Evolutionary conservation across 2,329 filamentous ascomycete species (phyloP).

Genomic region (Fusarium nematophilum): DNA sequence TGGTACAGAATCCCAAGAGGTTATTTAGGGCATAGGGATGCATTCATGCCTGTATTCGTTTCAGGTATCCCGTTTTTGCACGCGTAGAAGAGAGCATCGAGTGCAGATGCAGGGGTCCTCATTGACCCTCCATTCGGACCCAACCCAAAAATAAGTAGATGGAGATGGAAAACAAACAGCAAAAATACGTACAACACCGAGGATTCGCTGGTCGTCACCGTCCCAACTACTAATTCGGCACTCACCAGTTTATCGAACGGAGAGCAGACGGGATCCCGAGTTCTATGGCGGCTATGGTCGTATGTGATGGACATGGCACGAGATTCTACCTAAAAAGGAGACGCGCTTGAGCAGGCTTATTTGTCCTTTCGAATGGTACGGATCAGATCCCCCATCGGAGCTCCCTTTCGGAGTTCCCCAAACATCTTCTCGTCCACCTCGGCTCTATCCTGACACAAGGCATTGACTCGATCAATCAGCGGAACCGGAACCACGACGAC

Average conservation of each 20-base stretch:
- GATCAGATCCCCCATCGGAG: slow-evolving; percentile 20
- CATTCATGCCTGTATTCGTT: too few relatives aligned
- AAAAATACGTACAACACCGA: slow-evolving; percentile 25
- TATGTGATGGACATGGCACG: slow-evolving; percentile 32
- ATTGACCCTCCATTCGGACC: too few relatives aligned
- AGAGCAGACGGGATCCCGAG: slow-evolving; percentile 35
- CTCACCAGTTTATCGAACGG: slow-evolving; percentile 28
- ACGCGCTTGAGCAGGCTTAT: not conserved
- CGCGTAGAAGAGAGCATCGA: too few relatives aligned
- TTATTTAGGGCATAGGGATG: slow-evolving; percentile 16
- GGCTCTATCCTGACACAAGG: slow-evolving; percentile 43
- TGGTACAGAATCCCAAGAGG: slow-evolving; percentile 26
- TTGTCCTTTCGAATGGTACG: slow-evolving; percentile 20
- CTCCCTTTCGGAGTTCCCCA: slow-evolving; percentile 17
- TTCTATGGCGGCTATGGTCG: slow-evolving; percentile 31
- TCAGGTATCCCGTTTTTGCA: too few relatives aligned
- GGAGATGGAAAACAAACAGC: slow-evolving; percentile 9
- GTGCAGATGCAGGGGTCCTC: too few relatives aligned
- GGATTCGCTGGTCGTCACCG: slow-evolving; percentile 33
- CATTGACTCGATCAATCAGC: slow-evolving; percentile 38
- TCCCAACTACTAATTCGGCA: slow-evolving; percentile 32
- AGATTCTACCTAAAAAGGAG: too few relatives aligned
- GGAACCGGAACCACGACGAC: slow-evolving; percentile 43
- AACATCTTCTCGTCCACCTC: slow-evolving; percentile 46
- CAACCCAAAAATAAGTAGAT: too few relatives aligned